A percentile compares a stretch with the other conserved stretches of the same genome.
These are phyloP conservation scores for Camelina sativa DNA, from an alignment of 345 rosid genomes.

Conservation along the genomic window DNA sequence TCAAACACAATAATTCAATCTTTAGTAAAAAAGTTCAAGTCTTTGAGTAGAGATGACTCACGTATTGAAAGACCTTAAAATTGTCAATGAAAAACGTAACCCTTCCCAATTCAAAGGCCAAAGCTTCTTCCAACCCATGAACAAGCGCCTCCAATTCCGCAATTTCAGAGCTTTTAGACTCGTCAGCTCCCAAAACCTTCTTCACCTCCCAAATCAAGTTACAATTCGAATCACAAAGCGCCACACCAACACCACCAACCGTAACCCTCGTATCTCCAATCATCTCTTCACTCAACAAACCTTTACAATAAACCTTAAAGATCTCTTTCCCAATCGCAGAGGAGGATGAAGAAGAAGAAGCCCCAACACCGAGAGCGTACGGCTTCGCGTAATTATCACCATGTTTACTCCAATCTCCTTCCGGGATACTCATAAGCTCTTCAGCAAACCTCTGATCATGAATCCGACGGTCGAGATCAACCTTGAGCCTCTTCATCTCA, in stretches of 20 bases:
- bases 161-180: conserved; percentile 41
- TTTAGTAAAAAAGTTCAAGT: background rate
- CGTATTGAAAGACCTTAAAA: conserved; percentile 54
- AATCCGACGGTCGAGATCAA: conserved; percentile 62
- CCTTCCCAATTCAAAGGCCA: conserved; percentile 59
- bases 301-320: conserved; percentile 45
- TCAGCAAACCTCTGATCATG: conserved; percentile 65
- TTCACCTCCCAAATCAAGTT: conserved; percentile 54
- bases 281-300: conserved; percentile 54
- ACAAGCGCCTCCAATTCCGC: conserved; percentile 60
- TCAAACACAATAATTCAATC: background rate
- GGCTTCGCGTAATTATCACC: conserved; percentile 62
- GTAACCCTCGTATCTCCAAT: conserved; percentile 39
- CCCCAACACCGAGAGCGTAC: conserved; percentile 34
- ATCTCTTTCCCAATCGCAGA: conserved; percentile 25
- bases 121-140: conserved; percentile 69
- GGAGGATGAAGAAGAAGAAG: conserved; percentile 28
- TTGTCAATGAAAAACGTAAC: conserved; percentile 49
- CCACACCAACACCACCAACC: conserved; percentile 60
- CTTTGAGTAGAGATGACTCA: conserved; percentile 43
- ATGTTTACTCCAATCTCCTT: conserved; percentile 56
- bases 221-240: conserved; percentile 52
- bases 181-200: conserved; percentile 43
- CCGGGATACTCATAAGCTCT: conserved; percentile 56
- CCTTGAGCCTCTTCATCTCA: conserved; percentile 46